Conservation (phyloP, 208 protist genomes). For the Phytomonas francai region DNA sequence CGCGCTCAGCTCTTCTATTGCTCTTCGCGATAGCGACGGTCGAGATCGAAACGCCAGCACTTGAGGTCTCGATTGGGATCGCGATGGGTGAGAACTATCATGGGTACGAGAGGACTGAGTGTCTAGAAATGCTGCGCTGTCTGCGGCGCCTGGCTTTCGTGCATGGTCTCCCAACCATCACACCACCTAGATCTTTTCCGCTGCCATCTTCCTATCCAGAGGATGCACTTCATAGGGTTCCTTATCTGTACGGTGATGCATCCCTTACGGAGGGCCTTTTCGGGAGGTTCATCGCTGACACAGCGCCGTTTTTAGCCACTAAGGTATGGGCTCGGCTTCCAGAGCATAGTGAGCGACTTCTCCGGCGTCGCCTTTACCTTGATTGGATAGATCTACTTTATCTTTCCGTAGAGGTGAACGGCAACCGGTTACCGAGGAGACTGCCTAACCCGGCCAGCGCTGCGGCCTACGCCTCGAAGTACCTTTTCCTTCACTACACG, state of each 20-base stretch:
- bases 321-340: slow-evolving; percentile 76
- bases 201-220: slow-evolving; percentile 5
- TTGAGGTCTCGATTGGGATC: slow-evolving; percentile 66
- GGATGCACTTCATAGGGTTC: neutral
- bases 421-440: slow-evolving; percentile 29
- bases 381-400: slow-evolving; percentile 73
- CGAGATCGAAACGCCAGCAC: slow-evolving; percentile 67
- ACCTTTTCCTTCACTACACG: slow-evolving; percentile 72
- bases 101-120: slow-evolving; percentile 43
- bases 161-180: slow-evolving; percentile 32
- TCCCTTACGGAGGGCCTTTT: slow-evolving; percentile 32
- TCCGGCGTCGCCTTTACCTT: slow-evolving; percentile 43
- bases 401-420: slow-evolving; percentile 59
- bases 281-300: slow-evolving; percentile 41
- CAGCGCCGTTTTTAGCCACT: slow-evolving; percentile 51
- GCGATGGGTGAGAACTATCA: slow-evolving; percentile 71
- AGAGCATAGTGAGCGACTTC: slow-evolving; percentile 55
- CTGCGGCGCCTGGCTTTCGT: slow-evolving; percentile 70
- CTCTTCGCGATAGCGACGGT: slow-evolving; percentile 52
- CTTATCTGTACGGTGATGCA: slow-evolving; percentile 41
- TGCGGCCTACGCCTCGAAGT: slow-evolving; percentile 63
- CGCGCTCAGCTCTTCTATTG: slow-evolving; percentile 50
- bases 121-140: slow-evolving; percentile 73
- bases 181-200: slow-evolving; percentile 14
- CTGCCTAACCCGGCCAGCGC: slow-evolving; percentile 66